Base-by-base conservation (phyloP, 768 basidiomycete species). In the Mycena galopus region DNA sequence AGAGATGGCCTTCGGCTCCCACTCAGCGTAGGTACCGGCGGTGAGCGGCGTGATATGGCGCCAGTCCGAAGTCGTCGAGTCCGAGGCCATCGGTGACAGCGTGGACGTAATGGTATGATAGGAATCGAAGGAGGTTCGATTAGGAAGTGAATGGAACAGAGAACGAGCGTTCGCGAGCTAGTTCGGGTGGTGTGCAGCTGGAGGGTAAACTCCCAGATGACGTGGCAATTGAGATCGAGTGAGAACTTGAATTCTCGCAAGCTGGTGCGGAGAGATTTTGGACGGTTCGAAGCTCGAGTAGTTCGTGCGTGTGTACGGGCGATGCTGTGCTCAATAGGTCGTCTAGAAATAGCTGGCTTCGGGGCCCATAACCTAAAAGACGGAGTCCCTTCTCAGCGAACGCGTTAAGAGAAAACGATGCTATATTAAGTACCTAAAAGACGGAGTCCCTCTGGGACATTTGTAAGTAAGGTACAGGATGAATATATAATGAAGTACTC, bases 181-280 rank as follows among this genome's bases (percentile, higher is more conserved):
- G 65, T 66, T 56, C 39, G 65, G 65, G 53, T 14, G 17, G 61
- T 21, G 19, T 35, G 65, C 65, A 56, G 65, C 53, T 42, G 55
- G 65, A 66, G 42, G 58, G 12, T 39, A 10, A 5, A 64, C 50
- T 19, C 51, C 62, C 47, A 64, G 39, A 23, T 66, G 55, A 66
- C 65, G 65, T 66, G 65, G 65, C 65, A 66, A 53, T 66, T 66
- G 65, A 42, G 11, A 55, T 57, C 53, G 65, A 66, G 65, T 29
- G 37, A 29, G 55, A 66, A 66, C 65, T 44, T 30, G 6, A 27
- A 53, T 6, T 9, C 65, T 66, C 35, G 35, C 35, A 35, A 35
- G 35, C 35, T 35, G 12, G 35, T 35, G 35, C 65, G 8, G 55
- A 42, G 51, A 8, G 12, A 19, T 37, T 35, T 29, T 23, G 39